These are phyloP conservation scores for Blastobotrys americana DNA, from an alignment of 805 yeast genomes.

Conservation along the genomic window DNA sequence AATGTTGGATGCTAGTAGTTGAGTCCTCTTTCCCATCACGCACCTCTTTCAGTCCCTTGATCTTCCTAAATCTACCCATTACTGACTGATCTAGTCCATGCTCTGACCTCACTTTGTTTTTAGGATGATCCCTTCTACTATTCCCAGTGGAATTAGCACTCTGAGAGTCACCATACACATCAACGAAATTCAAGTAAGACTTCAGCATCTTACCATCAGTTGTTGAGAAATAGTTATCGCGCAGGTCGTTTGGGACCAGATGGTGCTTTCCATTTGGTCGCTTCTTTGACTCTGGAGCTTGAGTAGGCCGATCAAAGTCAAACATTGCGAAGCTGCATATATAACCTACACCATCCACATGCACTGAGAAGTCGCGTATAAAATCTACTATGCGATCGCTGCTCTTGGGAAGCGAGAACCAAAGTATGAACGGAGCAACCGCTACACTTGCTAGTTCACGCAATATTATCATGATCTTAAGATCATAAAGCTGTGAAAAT, in stretches of 20 bases:
- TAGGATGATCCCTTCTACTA: background rate
- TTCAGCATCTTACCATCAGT: conserved; percentile 86
- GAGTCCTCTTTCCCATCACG: conserved; percentile 4
- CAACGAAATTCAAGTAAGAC: conserved; percentile 79
- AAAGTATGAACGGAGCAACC: conserved; percentile 81
- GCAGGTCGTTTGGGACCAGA: conserved; percentile 16
- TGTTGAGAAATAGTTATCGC: conserved; percentile 37
- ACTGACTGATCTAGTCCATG: background rate
- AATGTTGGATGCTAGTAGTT: background rate
- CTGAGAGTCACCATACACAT: conserved; percentile 53
- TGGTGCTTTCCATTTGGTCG: conserved; percentile 27
- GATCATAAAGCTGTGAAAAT: conserved; percentile 69
- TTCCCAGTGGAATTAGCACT: background rate
- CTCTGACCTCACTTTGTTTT: conserved; percentile 4
- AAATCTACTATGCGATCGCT: conserved; percentile 80
- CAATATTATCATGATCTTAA: conserved; percentile 60
- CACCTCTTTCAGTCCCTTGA: background rate
- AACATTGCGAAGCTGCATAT: conserved; percentile 94
- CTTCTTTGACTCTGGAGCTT: conserved; percentile 18
- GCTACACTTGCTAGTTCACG: conserved; percentile 77
- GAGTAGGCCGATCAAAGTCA: conserved; percentile 45
- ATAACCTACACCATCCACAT: conserved; percentile 90
- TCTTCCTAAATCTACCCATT: conserved; percentile 6
- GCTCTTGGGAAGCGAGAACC: conserved; percentile 70
- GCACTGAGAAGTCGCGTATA: conserved; percentile 80